Evolutionary conservation across 306 rosid species (phyloP), one percentile per base, ranked within the genome.

Genomic region (Casuarina glauca): DNA sequence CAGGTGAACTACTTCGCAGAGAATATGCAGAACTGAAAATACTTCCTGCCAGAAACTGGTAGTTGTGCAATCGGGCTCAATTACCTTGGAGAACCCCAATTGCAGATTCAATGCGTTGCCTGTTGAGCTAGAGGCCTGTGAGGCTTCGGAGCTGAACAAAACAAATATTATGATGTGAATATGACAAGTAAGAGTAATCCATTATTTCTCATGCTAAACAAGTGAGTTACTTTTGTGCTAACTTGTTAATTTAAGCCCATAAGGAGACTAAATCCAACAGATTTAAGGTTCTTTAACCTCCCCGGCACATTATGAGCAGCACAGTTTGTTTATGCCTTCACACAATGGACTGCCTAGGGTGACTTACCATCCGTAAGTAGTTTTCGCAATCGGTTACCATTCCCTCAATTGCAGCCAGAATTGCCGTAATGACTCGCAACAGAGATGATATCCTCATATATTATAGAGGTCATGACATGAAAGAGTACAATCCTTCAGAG

Each of bases 101-200:
- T 9, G 36, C 71, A 77, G 38, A 43, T 79, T 87, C 81, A 81
- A 61, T 61, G 76, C 55, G 73, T 63, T 76, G 73, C 66, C 43
- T 76, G 84, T 9, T 74, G 77, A 68, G 76, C 81, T 42, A 89
- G 54, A 62, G 90, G 89, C 74, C 93, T 84, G 80, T 92, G 98
- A 50, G 98, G 98, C 85, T 92, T 94, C 48, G 98, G 98, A 86
- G 97, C 97, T 94, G 93, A 71, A 76, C 38, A 80, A 84, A 72
- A 41, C 16, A 35, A 52, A 61, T 52, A 71, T 11, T 3, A 54
- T 42, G 48, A 69, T 9, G 69, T 38, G 73, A 50, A 70, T 13
- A n/a, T 10, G 39, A 32, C 48, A 46, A 76, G 53, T 13, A 39
- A 39, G 0, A 6, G 6, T 66, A 62, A 26, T 26, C 32, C 41